Conservation (phyloP, 495 filamentous ascomycete species). For the Aspergillus heteromorphus region DNA sequence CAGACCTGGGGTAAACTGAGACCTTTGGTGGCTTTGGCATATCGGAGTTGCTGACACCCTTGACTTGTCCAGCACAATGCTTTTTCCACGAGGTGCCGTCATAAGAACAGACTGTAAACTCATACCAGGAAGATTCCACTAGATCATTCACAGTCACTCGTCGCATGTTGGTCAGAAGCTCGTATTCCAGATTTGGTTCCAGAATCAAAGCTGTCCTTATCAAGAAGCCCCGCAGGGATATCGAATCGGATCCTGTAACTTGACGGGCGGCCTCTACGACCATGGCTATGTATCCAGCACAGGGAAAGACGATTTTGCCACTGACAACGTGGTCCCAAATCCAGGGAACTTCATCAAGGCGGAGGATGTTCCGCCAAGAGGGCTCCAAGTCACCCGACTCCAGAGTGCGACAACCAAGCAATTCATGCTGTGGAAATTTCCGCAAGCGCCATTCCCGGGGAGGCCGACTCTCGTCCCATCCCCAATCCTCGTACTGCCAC, state of each 20-base stretch:
- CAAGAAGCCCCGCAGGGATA: constrained; percentile 12
- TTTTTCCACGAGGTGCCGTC: constrained; percentile 31
- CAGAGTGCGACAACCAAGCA: constrained; percentile 38
- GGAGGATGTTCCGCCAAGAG: constrained; percentile 46
- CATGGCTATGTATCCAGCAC: constrained; percentile 44
- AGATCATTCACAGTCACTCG: constrained; percentile 22
- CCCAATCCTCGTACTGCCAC: constrained; percentile 38
- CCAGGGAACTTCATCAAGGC: constrained; percentile 41
- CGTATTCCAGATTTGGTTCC: constrained; percentile 2
- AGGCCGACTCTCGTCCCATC: constrained; percentile 47
- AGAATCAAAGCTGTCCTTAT: constrained; percentile 26
- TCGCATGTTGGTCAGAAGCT: constrained; percentile 29
- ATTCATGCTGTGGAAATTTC: constrained; percentile 36
- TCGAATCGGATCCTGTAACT: constrained; percentile 20
- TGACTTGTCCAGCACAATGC: constrained; percentile 34
- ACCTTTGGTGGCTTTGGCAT: neutral
- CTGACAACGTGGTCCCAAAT: constrained; percentile 40
- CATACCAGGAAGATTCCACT: constrained; percentile 33
- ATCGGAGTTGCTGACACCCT: too few species aligned
- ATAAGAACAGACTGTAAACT: constrained; percentile 36
- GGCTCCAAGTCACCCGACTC: constrained; percentile 40
- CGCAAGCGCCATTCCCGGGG: constrained; percentile 42
- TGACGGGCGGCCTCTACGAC: constrained; percentile 42
- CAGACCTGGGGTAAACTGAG: neutral
- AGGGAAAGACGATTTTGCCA: constrained; percentile 40